These are phyloP conservation scores for Macaranga tanarius DNA, from an alignment of 441 rosid genomes.

Conservation along the genomic window DNA sequence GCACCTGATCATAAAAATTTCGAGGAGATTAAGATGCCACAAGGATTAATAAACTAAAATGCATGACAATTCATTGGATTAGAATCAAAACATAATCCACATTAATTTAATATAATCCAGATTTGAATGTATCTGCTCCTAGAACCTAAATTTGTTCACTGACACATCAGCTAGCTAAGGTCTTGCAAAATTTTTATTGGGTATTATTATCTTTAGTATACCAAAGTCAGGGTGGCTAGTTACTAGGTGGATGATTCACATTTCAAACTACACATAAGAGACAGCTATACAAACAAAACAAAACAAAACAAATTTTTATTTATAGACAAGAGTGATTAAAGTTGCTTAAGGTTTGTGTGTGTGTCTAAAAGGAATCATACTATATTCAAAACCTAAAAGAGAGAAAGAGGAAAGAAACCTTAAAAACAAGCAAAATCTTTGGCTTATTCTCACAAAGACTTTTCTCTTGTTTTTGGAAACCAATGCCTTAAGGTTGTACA, in stretches of 20 bases:
- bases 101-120: conserved; percentile 22
- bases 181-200: conserved; percentile 7
- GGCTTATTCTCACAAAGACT: conserved; percentile 25
- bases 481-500: conserved; percentile 18
- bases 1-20: conserved; percentile 18
- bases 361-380: conserved; percentile 15
- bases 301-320: neutral
- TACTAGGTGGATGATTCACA: too few relatives aligned
- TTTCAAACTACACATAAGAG: neutral
- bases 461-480: conserved; percentile 23
- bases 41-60: conserved; percentile 14
- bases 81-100: conserved; percentile 26
- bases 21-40: conserved; percentile 49
- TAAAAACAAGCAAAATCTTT: conserved; percentile 29
- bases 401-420: conserved; percentile 29
- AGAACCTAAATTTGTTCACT: conserved; percentile 22
- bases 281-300: conserved; percentile 16
- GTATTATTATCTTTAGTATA: too few relatives aligned
- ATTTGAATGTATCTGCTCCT: conserved; percentile 14
- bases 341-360: neutral
- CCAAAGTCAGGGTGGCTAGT: conserved; percentile 21
- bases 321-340: neutral
- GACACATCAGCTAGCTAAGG: conserved; percentile 22
- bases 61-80: conserved; percentile 10
- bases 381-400: conserved; percentile 17